Conservation (phyloP, 2,329 filamentous ascomycete species). For the Cryphonectria japonica region DNA sequence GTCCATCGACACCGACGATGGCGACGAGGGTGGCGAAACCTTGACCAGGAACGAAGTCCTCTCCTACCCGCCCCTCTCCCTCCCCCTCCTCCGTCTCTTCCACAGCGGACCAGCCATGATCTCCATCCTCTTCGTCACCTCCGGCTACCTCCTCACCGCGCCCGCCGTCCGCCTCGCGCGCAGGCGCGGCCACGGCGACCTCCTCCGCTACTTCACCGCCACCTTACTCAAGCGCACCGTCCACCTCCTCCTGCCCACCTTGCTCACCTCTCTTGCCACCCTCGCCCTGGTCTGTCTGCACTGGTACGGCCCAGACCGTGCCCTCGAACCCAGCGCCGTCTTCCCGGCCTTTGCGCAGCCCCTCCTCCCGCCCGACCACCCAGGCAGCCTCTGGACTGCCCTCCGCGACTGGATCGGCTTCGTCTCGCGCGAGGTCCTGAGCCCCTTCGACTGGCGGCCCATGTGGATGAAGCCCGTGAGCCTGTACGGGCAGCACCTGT, state of each 20-base stretch:
- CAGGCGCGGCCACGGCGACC: neutral
- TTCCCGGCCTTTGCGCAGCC: conserved; percentile 2
- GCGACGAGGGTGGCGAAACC: neutral
- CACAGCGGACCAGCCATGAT: conserved; percentile 10
- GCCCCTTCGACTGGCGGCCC: conserved; percentile 10
- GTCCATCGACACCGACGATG: neutral
- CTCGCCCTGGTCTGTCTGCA: conserved; percentile 9
- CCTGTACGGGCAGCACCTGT: conserved; percentile 11
- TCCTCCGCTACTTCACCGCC: neutral
- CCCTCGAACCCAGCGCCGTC: neutral
- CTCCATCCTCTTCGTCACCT: conserved; percentile 13
- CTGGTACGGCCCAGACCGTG: neutral
- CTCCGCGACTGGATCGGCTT: conserved; percentile 3
- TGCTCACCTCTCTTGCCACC: neutral
- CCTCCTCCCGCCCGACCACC: conserved; percentile 2
- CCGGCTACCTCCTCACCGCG: conserved; percentile 9
- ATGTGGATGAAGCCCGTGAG: conserved; percentile 7
- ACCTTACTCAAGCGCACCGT: neutral
- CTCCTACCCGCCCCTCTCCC: neutral
- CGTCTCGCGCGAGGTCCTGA: conserved; percentile 1
- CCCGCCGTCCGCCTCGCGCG: conserved; percentile 2
- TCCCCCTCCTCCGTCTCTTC: conserved; percentile 6
- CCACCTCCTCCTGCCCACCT: neutral
- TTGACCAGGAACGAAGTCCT: neutral
- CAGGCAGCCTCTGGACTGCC: neutral